These are phyloP conservation scores for Filobasidium floriforme DNA, from an alignment of 768 basidiomycete genomes.

Conservation along the genomic window DNA sequence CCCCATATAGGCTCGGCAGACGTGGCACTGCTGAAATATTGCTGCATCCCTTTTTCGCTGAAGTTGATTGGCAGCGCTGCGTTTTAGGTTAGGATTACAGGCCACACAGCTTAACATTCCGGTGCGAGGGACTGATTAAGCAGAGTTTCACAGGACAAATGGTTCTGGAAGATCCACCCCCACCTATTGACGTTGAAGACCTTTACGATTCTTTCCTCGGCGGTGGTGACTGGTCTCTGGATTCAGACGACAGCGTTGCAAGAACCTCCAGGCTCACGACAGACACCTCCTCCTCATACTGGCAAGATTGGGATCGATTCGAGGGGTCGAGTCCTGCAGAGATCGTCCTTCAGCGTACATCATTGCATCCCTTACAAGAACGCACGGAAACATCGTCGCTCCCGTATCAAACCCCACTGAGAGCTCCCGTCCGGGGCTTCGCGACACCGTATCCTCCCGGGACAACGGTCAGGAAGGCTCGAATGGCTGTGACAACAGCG, in stretches of 20 bases:
- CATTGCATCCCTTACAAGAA: background rate
- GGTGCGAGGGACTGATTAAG: too few species aligned
- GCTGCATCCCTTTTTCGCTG: too few species aligned
- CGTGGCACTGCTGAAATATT: too few species aligned
- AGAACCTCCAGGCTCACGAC: background rate
- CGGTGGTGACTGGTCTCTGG: background rate
- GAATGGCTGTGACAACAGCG: background rate
- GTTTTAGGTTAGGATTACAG: too few species aligned
- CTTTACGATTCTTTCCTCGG: background rate
- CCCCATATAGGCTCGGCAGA: too few species aligned
- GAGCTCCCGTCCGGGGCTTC: background rate
- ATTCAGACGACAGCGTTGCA: background rate
- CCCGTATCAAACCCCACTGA: background rate
- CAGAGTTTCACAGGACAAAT: too few species aligned
- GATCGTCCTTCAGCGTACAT: background rate
- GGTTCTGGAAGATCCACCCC: background rate
- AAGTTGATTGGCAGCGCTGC: too few species aligned
- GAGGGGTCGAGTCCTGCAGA: too few species aligned
- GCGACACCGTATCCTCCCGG: background rate
- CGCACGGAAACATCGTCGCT: background rate
- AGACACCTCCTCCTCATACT: background rate
- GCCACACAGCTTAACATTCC: too few species aligned
- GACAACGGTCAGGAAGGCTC: background rate
- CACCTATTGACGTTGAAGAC: slow-evolving; percentile 4
- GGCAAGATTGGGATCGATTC: too few species aligned